These are phyloP conservation scores for Fusarium abutilonis DNA, from an alignment of 2,329 filamentous ascomycete genomes.

Conservation along the genomic window DNA sequence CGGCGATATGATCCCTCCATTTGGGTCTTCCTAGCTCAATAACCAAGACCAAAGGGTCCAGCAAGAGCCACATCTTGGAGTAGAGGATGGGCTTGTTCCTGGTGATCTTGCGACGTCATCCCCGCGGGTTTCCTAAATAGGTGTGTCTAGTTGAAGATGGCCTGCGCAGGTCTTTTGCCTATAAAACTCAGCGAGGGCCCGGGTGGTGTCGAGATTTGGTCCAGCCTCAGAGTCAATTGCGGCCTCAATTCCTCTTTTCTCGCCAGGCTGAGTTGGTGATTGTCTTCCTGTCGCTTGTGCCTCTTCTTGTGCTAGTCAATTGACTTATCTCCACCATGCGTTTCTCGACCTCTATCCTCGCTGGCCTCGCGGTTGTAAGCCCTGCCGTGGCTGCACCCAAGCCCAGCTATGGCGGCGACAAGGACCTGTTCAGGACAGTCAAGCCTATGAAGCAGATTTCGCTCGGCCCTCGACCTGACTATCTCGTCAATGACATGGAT, in stretches of 20 bases:
- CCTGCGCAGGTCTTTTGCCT: neutral
- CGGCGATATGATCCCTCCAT: constrained; percentile 25
- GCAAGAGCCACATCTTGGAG: constrained; percentile 17
- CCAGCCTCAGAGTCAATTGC: constrained; percentile 29
- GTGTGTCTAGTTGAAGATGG: constrained; percentile 32
- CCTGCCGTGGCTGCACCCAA: constrained; percentile 45
- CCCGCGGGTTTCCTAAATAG: constrained; percentile 29
- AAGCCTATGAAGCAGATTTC: constrained; percentile 62
- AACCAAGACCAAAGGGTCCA: constrained; percentile 30
- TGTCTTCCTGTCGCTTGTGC: neutral
- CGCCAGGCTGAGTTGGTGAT: constrained; percentile 9
- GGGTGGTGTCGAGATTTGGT: constrained; percentile 2
- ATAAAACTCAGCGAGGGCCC: constrained; percentile 36
- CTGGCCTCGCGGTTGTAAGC: constrained; percentile 46
- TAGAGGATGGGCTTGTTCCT: constrained; percentile 23
- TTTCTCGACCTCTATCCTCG: constrained; percentile 45
- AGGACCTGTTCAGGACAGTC: constrained; percentile 48
- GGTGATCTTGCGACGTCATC: constrained; percentile 26
- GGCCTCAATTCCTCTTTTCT: constrained; percentile 12
- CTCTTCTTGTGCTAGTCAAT: constrained; percentile 14
- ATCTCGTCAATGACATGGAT: constrained; percentile 70
- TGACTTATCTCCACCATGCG: constrained; percentile 45
- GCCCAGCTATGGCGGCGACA: constrained; percentile 26
- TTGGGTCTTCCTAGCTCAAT: constrained; percentile 31
- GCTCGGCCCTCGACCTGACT: constrained; percentile 71